Evolutionary conservation across 208 protist species (phyloP).

Genomic region (Eutreptiella sp.): DNA sequence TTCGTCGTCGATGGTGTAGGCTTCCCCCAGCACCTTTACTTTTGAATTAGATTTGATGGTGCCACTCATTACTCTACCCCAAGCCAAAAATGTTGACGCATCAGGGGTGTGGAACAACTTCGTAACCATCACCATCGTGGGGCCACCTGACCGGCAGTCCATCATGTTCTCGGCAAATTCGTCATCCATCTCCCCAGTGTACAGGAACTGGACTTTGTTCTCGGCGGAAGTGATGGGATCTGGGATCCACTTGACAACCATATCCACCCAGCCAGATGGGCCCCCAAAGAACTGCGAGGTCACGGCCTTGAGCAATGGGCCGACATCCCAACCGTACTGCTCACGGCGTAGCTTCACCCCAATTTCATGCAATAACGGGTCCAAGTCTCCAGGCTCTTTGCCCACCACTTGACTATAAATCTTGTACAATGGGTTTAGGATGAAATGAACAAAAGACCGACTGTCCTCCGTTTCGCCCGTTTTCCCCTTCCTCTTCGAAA

Average conservation of each 20-base stretch:
- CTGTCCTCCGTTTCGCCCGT: background rate
- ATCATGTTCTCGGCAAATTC: slow-evolving; percentile 38
- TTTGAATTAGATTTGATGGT: slow-evolving; percentile 41
- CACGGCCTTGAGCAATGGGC: slow-evolving; percentile 49
- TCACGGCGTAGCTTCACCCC: slow-evolving; percentile 46
- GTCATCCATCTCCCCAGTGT: slow-evolving; percentile 52
- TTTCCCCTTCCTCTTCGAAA: background rate
- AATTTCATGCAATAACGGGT: slow-evolving; percentile 33
- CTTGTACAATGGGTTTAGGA: slow-evolving; percentile 98
- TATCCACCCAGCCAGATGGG: slow-evolving; percentile 58
- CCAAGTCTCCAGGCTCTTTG: slow-evolving; percentile 33
- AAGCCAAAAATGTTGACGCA: slow-evolving; percentile 54
- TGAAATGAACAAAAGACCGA: slow-evolving; percentile 95
- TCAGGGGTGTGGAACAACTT: slow-evolving; percentile 54
- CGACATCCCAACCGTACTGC: slow-evolving; percentile 41
- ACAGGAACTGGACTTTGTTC: slow-evolving; percentile 38
- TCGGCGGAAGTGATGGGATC: slow-evolving; percentile 34
- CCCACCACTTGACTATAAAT: slow-evolving; percentile 70
- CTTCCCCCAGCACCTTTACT: slow-evolving; percentile 74
- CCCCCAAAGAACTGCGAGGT: slow-evolving; percentile 53
- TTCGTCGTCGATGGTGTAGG: slow-evolving; percentile 54
- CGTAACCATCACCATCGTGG: slow-evolving; percentile 60
- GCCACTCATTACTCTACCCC: slow-evolving; percentile 68
- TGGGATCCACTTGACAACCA: slow-evolving; percentile 50
- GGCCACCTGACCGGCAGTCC: slow-evolving; percentile 47